Evolutionary conservation across 2,329 filamentous ascomycete genomes (phyloP), one percentile per base, ranked within the genome.

Genomic region (Hirsutella rhossiliensis): DNA sequence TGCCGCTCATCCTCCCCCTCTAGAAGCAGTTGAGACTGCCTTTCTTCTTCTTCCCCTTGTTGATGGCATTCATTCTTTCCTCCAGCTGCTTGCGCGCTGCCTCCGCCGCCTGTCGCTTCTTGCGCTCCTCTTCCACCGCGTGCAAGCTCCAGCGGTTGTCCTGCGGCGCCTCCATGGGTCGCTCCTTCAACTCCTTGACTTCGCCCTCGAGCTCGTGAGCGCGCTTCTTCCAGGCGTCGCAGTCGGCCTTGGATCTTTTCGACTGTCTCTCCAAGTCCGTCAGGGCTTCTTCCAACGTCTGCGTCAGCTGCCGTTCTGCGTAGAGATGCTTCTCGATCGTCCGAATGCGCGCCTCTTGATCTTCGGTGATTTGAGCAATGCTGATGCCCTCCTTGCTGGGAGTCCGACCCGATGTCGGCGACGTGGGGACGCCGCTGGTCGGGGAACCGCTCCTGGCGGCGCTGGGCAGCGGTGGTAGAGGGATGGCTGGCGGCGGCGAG

Each of bases 1-100:
- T 40, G 45, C 50, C 46, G 37, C 48, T 48, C 43, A 49, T 44
- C 45, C 48, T 47, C 47, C 43, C 45, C 50, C 41, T 47, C 50
- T 87, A 96, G 73, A 98, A 98, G 76, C 92, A 98, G 71, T 96
- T 97, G 65, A 98, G 75, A 53, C 84, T 89, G 57, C 84, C 80
- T 76, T 94, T 95, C 78, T 94, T 89, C 76, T 90, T 95, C 73
- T 94, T 92, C 69, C 85, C 83, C 59, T 76, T 79, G 66, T 82
- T 89, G 62, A 92, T 83, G 46, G 85, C 82, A 57, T 90, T 88
- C 81, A 98, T 98, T 45, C 90, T 79, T 69, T 94, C 87, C 67
- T 98, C 90, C 23, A 98, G 76, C 57, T 94, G 86, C 34, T 84
- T 85, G 43, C 85, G 76, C 38, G 92, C 92, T 51, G 84, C 80